Base-by-base conservation (phyloP, 2,329 filamentous ascomycete species). In the Penicillium brasilianum region DNA sequence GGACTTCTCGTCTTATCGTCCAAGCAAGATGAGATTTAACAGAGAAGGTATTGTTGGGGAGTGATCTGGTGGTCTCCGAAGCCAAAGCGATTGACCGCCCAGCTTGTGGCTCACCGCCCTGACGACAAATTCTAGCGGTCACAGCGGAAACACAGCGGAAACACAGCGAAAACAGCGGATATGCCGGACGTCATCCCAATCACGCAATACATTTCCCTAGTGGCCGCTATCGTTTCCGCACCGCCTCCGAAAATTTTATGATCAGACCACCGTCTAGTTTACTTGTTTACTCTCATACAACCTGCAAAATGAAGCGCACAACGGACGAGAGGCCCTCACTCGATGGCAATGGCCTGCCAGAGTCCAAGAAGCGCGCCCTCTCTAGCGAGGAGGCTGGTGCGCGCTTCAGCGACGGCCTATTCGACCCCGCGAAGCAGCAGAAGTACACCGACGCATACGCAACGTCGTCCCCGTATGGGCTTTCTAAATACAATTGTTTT, bases 341-440 rank as follows among this genome's bases (percentile, higher is more conserved):
- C 16, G 67, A 68, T 36, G 69, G 62, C 64, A 75, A 74, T 70
- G 71, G 67, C 58, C 71, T 71, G 55, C 74, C 72, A 1, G 69
- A 74, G n/a, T 62, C 71, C 41, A 79, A 80, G 54, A 79, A 78
- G 63, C 69, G 77, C 39, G 75, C 73, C 2, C 70, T 79, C 55
- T 77, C 76, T 5, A 74, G 69, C 51, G 75, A 79, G 55, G 73
- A 75, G 56, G 72, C 72, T n/a, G 71, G 71, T 20, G 68, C 76
- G 41, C 75, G 77, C 60, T 82, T 83, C 66, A 76, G 77, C 48
- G 72, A 78, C 4, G 79, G 78, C 14, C 71, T 82, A 2, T 81
- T 83, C 64, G 77, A 80, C 28, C 52, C 69, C 49, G 61, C 73
- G 51, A 76, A 76, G 55, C 71, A 78, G 48, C 71, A 78, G 67